Evolutionary conservation across 2,329 filamentous ascomycete genomes (phyloP).

Genomic region (Aspergillus fijiensis): DNA sequence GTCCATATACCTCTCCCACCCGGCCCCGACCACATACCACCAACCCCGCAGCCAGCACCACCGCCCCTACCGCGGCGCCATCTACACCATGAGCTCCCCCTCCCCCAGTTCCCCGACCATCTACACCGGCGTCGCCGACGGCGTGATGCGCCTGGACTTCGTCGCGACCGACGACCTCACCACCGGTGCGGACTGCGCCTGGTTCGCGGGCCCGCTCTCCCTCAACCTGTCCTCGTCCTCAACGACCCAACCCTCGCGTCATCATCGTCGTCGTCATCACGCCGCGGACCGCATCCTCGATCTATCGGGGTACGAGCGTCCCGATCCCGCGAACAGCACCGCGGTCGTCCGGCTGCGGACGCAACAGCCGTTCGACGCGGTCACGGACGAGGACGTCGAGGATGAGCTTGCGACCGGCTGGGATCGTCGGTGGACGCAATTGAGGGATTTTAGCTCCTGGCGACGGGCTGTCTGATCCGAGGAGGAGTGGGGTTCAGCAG

Average conservation of each 20-base stretch:
- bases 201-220: constrained; percentile 36
- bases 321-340: constrained; percentile 32
- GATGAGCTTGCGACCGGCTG: constrained; percentile 32
- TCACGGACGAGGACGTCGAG: constrained; percentile 20
- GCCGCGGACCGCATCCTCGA: constrained; percentile 29
- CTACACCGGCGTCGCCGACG: constrained; percentile 46
- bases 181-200: constrained; percentile 27
- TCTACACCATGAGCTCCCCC: constrained; percentile 47
- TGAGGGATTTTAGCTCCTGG: constrained; percentile 32
- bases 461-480: constrained; percentile 21
- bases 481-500: no score
- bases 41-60: constrained; percentile 16
- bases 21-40: constrained; percentile 17
- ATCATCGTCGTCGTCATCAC: no score
- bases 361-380: constrained; percentile 32
- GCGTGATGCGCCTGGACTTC: constrained; percentile 46
- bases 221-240: constrained; percentile 24
- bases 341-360: constrained; percentile 36
- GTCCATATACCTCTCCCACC: constrained; percentile 45
- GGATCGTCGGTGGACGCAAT: constrained; percentile 40
- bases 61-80: constrained; percentile 43
- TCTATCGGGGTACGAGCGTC: constrained; percentile 47
- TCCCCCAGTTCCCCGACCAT: constrained; percentile 46
- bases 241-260: background rate
- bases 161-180: constrained; percentile 44